These are phyloP conservation scores for Ammopiptanthus mongolicus DNA, from an alignment of 306 rosid genomes.

Conservation along the genomic window DNA sequence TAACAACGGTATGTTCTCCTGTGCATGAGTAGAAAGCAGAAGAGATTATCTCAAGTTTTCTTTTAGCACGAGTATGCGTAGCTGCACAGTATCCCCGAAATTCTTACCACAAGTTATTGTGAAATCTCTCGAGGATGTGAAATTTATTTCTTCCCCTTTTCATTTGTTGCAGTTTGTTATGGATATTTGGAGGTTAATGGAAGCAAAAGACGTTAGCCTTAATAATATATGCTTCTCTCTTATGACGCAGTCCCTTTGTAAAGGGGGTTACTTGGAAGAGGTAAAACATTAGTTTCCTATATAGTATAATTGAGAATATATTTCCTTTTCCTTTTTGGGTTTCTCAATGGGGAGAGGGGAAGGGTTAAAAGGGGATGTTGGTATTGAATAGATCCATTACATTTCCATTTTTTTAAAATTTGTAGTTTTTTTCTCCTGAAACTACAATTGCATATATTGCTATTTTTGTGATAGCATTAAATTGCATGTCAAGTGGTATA, in stretches of 20 bases:
- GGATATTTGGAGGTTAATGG: constrained; percentile 81
- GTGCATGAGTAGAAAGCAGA: constrained; percentile 1
- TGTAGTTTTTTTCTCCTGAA: not conserved
- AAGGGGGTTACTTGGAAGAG: constrained; percentile 70
- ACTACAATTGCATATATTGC: not conserved
- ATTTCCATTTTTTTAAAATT: not conserved
- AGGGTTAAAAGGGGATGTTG: not conserved
- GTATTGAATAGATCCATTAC: not conserved
- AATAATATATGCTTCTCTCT: constrained; percentile 43
- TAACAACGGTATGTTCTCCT: not conserved
- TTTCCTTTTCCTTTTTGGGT: constrained; percentile 3
- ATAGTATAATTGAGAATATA: not conserved
- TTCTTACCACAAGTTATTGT: constrained; percentile 2
- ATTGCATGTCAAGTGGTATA: not conserved
- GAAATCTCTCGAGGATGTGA: not conserved
- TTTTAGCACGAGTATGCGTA: constrained; percentile 11
- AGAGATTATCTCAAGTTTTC: not conserved
- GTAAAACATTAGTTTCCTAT: constrained; percentile 33
- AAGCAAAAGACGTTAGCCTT: constrained; percentile 44
- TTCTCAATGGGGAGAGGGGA: constrained; percentile 1
- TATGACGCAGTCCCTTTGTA: constrained; percentile 61
- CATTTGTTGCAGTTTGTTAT: constrained; percentile 62
- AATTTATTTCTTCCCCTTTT: constrained; percentile 5
- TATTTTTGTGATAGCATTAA: not conserved
- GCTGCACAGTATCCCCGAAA: not conserved